These are phyloP conservation scores for Micractinium sp. DNA, from an alignment of 139 green algal genomes.

Conservation along the genomic window DNA sequence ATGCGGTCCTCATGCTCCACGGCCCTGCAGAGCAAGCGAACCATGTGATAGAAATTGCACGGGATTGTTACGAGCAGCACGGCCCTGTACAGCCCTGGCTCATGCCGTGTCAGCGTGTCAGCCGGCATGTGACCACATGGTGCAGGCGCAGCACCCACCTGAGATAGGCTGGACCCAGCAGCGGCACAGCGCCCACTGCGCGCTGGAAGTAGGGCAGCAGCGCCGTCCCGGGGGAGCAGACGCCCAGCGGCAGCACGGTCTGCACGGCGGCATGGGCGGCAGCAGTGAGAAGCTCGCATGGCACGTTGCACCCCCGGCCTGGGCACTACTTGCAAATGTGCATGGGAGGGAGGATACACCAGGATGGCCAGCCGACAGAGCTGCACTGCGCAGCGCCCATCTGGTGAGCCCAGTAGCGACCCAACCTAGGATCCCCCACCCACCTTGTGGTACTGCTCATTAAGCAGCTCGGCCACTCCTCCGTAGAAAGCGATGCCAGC, in stretches of 20 bases:
- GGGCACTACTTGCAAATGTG: background rate
- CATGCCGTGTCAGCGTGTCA: too few species aligned
- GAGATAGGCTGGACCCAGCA: background rate
- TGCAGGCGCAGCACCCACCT: background rate
- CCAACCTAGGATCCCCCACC: too few species aligned
- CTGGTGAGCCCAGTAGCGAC: too few species aligned
- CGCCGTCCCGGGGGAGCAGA: background rate
- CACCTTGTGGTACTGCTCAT: background rate
- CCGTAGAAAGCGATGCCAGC: constrained; percentile 17
- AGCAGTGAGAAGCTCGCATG: background rate
- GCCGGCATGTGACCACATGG: too few species aligned
- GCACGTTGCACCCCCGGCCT: background rate
- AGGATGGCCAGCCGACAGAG: background rate
- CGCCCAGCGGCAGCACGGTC: constrained; percentile 1
- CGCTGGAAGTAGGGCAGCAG: background rate
- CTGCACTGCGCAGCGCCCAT: background rate
- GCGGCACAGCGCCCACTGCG: background rate
- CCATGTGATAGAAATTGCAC: too few species aligned
- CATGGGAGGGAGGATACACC: too few species aligned
- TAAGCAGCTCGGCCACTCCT: background rate
- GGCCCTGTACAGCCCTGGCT: background rate
- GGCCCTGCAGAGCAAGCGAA: background rate
- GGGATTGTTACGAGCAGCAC: too few species aligned
- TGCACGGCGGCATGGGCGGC: background rate
- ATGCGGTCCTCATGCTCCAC: background rate